Conservation (phyloP, 225 moss, liverwort and hornwort species). For the Physcomitrellopsis africana region DNA sequence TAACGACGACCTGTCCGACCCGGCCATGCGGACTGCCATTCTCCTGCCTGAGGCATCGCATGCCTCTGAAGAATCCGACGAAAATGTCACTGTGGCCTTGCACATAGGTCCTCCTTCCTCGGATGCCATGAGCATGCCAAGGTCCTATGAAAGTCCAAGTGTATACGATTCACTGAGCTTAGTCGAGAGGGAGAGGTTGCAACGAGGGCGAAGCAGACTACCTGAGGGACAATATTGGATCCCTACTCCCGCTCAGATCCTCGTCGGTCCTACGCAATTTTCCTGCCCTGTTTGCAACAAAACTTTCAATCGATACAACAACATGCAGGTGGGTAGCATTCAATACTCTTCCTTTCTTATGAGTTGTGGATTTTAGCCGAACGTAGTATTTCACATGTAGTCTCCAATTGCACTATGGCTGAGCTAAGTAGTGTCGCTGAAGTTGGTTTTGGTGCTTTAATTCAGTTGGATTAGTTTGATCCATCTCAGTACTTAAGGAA, state of each 20-base stretch:
- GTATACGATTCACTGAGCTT: constrained; percentile 23
- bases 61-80: constrained; percentile 44
- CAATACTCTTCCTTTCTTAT: background rate
- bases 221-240: constrained; percentile 80
- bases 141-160: constrained; percentile 11
- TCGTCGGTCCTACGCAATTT: constrained; percentile 77
- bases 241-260: constrained; percentile 76
- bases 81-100: constrained; percentile 71
- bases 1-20: constrained; percentile 23
- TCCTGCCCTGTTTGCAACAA: constrained; percentile 73
- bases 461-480: background rate
- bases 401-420: no score
- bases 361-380: no score
- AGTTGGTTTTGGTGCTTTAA: background rate
- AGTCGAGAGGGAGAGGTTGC: constrained; percentile 59
- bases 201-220: constrained; percentile 52
- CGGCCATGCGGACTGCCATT: constrained; percentile 54
- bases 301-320: constrained; percentile 78
- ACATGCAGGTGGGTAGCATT: constrained; percentile 60
- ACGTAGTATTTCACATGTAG: no score
- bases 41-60: constrained; percentile 41
- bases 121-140: constrained; percentile 22
- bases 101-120: constrained; percentile 69
- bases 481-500: no score
- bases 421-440: background rate